phyloP scores from a whole-genome alignment of 2,329 filamentous ascomycete species.

The Pseudofabraea citricarpa region DNA sequence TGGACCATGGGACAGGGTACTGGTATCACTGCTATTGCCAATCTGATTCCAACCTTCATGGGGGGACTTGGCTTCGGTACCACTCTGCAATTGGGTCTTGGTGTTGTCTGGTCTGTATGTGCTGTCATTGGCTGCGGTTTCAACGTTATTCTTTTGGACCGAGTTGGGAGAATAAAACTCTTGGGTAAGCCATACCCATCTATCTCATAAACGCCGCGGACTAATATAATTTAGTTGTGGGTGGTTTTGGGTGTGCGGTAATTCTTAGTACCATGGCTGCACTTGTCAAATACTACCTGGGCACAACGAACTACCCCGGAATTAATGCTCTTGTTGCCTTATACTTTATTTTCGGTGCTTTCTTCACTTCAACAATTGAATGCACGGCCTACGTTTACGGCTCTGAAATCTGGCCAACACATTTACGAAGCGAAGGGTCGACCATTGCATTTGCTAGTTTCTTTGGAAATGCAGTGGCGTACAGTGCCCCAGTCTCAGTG shows the following conservation, averaged over 20 bases:
- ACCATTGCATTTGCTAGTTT: conserved; percentile 21
- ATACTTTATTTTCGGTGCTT: conserved; percentile 18
- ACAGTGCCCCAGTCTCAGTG: conserved; percentile 10
- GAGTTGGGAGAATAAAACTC: conserved; percentile 24
- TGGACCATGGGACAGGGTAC: conserved; percentile 28
- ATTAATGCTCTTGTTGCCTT: conserved; percentile 20
- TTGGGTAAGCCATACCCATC: neutral
- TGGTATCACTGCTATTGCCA: conserved; percentile 26
- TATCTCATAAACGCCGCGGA: neutral
- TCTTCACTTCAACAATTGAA: conserved; percentile 23
- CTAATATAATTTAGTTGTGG: conserved; percentile 13
- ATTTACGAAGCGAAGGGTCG: conserved; percentile 20
- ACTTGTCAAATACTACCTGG: conserved; percentile 20
- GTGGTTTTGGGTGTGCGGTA: conserved; percentile 16
- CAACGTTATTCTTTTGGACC: conserved; percentile 24
- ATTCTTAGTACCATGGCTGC: conserved; percentile 20
- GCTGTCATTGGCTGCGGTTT: conserved; percentile 23
- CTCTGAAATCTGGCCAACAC: conserved; percentile 31
- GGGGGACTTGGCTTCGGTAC: conserved; percentile 26
- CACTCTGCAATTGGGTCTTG: conserved; percentile 24
- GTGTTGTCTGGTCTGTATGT: conserved; percentile 24
- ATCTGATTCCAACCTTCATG: conserved; percentile 25
- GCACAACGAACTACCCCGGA: conserved; percentile 14
- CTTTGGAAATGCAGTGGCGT: conserved; percentile 21
- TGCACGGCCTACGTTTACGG: conserved; percentile 27